Conservation (phyloP, 805 yeast species). For the Hanseniaspora lachancei region DNA sequence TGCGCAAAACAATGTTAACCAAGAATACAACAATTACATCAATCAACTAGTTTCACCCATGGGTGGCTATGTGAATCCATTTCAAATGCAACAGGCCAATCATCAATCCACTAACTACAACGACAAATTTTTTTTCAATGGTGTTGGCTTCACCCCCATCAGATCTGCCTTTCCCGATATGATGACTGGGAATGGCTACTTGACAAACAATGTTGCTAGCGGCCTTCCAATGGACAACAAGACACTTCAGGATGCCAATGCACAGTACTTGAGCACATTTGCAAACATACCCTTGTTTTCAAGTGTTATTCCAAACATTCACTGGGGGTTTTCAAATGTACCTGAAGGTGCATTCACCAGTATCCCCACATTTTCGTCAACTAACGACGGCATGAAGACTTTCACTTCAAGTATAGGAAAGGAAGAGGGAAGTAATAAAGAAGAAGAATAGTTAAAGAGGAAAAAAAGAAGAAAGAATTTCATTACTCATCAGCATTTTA, state of each 20-base stretch:
- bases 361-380: neutral
- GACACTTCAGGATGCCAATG: conserved; percentile 8
- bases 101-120: neutral
- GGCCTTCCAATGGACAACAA: conserved; percentile 10
- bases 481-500: neutral
- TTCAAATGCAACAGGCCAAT: conserved; percentile 1
- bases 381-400: neutral
- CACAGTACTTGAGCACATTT: neutral
- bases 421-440: neutral
- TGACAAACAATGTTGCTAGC: neutral
- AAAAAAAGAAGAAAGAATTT: neutral
- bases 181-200: neutral
- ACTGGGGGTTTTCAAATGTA: neutral
- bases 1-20: conserved; percentile 10
- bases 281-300: neutral
- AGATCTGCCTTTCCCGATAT: conserved; percentile 11
- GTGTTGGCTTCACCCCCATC: conserved; percentile 5
- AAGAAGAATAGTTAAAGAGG: neutral
- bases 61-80: conserved; percentile 16
- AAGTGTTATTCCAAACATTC: neutral
- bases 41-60: conserved; percentile 18
- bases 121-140: conserved; percentile 1
- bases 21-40: conserved; percentile 23
- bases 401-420: neutral
- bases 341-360: neutral